Base-by-base conservation (phyloP, 1,284 basidiomycete genomes). In the Anthracocystis setariae region DNA sequence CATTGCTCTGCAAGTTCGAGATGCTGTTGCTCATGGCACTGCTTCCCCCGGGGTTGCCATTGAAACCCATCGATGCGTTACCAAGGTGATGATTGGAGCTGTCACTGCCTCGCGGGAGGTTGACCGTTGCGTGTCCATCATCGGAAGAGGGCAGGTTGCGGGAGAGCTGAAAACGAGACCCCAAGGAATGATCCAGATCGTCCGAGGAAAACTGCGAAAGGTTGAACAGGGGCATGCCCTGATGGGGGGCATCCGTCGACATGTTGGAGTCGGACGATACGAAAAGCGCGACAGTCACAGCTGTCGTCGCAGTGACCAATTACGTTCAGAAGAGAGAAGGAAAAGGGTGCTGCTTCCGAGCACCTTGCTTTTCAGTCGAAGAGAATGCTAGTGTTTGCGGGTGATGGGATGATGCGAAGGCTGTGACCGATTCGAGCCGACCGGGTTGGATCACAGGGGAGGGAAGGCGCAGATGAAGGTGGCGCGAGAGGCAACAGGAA, bases 101-200 rank as follows among this genome's bases (percentile, higher is more conserved):
- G 8, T 25, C 49, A 12, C 43, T 61, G 33, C 58, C 23, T n/a
- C 46, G 49, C 2, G 64, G 64, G 5, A 61, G 54, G 25, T 67
- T 67, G 57, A 67, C 64, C 2, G 64, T 61, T 2, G 64, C 64
- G 32, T 67, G 53, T 7, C 58, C 57, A 24, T 71, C 68, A n/a
- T 61, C 68, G 9, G 47, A 56, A 9, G 47, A 56, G 0, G 54
- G 43, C 8, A 60, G 5, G 40, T 52, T 52, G 43, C 59, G 62
- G 10, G 56, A 43, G 20, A 60, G 32, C 18, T 43, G 43, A 20
- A 47, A 61, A 18, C 64, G 64, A 17, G 39, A 29, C 18, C 45
- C 57, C 0, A 44, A 38, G 13, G 42, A 37, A 37, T 44, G 52
- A 18, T 66, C 52, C 7, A 29, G 39, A n/a, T 67, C 64, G 37